Evolutionary conservation across 2,329 filamentous ascomycete genomes (phyloP), one percentile per base, ranked within the genome.

Genomic region (Fusarium sacchari): DNA sequence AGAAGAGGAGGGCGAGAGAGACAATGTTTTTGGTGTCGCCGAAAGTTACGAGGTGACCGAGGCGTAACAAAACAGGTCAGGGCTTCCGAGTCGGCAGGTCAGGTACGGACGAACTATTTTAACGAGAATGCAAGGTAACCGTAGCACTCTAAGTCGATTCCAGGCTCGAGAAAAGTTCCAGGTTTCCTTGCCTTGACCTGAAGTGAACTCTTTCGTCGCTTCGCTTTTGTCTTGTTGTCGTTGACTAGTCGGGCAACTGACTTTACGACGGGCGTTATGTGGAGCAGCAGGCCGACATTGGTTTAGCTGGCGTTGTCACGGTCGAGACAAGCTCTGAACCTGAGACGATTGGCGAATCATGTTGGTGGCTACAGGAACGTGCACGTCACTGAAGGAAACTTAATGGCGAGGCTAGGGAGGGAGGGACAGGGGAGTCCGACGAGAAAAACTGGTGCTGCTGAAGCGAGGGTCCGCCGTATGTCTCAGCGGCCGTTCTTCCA

Each of bases 291-390:
- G 63, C 64, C 63, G 34, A 53, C 52, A 62, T 40, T 57, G 69
- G 64, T 32, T 53, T 60, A 69, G 64, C 37, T 57, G 55, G 69
- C 34, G 44, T 69, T 55, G 53, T 53, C 58, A 40, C 30, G 39
- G 56, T 55, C 49, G 46, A 65, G 68, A 69, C 58, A 74, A 73
- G 67, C 71, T 74, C 34, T 36, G 53, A 67, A 40, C 50, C 32
- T 68, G 42, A 43, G 43, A 43, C 57, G 40, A 74, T 74, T 74
- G 72, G 30, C 72, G 59, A 74, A 74, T 74, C 64, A 69, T 39
- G 30, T 50, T 34, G 20, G 40, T n/a, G 26, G 22, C 47, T 42
- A 26, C 46, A 57, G 53, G 62, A 74, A 74, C 72, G 72, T 74
- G 72, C 72, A 66, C 68, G 64, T 74, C 72, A 72, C 68, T 63